Base-by-base conservation (phyloP, 1,284 basidiomycete genomes). In the Leucoagaricus sp. region DNA sequence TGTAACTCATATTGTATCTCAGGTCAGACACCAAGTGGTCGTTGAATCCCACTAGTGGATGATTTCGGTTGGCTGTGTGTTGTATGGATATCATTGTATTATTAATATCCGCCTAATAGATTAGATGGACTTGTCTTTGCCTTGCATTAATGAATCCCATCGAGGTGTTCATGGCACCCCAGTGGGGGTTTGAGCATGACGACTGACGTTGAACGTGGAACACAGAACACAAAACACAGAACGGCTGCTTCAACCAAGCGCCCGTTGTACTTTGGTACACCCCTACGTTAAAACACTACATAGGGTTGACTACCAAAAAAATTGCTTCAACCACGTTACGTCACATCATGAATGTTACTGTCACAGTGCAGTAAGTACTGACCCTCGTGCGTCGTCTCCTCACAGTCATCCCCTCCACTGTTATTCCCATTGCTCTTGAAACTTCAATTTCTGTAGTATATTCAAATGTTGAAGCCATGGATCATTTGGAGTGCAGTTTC, bases 401-500 rank as follows among this genome's bases (percentile, higher is more conserved):
- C 21, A 17, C 13, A 15, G 12, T 19, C 8, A 7, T 40, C 13
- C 2, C 33, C 9, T 51, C 12, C 23, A 29, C 15, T 38, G 15
- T 17, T 13, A 2, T 15, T 17, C 42, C 23, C 12, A 31, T n/a
- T 25, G 23, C 29, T 12, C 19, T 23, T 7, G 7, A 5, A 21
- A 44, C 15, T 33, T 12, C 23, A 13, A 7, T 12, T 23, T 49
- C 1, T n/a, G n/a, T 19, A 49, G 17, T 23, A 33, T 28, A 23
- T 34, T 51, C 36, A 38, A 53, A 72, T 73, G 68, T 76, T 81
- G 67, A 80, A 78, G 60, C 77, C 81, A 28, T 86, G 84, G 79
- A 52, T 89, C 53, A 62, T 89, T 38, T 87, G 86, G 86, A 84
- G 80, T 63, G 85, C 82, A 31, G 66, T 88, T 55, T 82, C 82